phyloP scores from a whole-genome alignment of 257 asterid genomes.

The Osmanthus fragrans region DNA sequence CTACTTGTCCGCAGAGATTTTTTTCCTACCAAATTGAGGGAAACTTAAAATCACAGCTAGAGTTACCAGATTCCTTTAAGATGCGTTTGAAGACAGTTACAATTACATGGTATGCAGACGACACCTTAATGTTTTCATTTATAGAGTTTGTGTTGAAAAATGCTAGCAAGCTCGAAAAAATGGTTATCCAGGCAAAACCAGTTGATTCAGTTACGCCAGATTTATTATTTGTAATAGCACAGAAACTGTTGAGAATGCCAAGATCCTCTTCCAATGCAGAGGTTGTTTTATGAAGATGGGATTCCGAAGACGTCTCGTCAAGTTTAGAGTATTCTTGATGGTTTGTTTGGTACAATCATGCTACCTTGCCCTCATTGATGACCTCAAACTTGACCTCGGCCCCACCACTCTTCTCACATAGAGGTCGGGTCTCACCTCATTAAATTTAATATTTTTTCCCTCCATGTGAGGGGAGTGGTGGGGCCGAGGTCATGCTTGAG shows the following conservation, averaged over 20 bases:
- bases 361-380: too few species aligned
- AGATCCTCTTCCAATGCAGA: slow-evolving; percentile 10
- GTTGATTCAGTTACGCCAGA: not conserved
- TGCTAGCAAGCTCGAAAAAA: slow-evolving; percentile 5
- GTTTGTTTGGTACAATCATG: too few species aligned
- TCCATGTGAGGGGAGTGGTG: too few species aligned
- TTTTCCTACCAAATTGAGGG: too few species aligned
- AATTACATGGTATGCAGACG: not conserved
- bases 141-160: slow-evolving; percentile 17
- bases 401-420: too few species aligned
- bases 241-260: slow-evolving; percentile 7
- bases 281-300: not conserved
- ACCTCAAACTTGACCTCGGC: too few species aligned
- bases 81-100: slow-evolving; percentile 1
- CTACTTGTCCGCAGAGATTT: too few species aligned
- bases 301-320: too few species aligned
- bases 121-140: not conserved
- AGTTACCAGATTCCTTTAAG: not conserved
- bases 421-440: too few species aligned
- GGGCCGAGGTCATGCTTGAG: too few species aligned
- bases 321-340: too few species aligned
- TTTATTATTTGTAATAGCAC: not conserved
- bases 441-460: too few species aligned
- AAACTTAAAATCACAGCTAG: not conserved
- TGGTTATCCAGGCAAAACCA: not conserved